These are phyloP conservation scores for Gossypium longicalyx DNA, from an alignment of 345 rosid species.

Conservation along the genomic window DNA sequence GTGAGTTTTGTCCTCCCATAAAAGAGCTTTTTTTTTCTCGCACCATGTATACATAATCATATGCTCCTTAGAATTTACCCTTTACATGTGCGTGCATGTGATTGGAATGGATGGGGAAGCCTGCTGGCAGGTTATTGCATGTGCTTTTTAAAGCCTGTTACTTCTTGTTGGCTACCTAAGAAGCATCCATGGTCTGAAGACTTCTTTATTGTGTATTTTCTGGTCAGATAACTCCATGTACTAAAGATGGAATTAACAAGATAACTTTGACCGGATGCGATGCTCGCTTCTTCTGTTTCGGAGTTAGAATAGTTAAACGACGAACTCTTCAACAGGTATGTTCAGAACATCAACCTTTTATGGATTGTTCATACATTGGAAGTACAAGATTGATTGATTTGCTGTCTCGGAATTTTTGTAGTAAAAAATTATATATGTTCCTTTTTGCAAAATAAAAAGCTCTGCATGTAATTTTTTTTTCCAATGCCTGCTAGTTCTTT, in stretches of 20 bases:
- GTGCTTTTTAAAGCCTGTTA: neutral
- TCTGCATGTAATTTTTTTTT: neutral
- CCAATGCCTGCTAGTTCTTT: neutral
- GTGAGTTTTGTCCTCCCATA: neutral
- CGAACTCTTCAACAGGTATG: conserved; percentile 76
- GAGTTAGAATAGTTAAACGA: conserved; percentile 81
- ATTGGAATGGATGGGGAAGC: conserved; percentile 1
- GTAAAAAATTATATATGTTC: neutral
- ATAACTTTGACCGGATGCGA: conserved; percentile 74
- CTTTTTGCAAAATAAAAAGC: neutral
- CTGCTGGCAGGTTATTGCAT: neutral
- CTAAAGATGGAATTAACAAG: conserved; percentile 77
- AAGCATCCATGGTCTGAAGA: neutral
- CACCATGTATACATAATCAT: neutral
- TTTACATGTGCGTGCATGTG: neutral
- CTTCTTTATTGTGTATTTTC: neutral
- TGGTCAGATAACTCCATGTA: conserved; percentile 63
- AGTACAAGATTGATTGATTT: neutral
- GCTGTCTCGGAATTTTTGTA: neutral
- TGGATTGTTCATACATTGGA: neutral
- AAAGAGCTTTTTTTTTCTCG: neutral
- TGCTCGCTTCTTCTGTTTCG: conserved; percentile 79
- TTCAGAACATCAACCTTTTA: neutral
- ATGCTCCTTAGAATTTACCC: neutral
- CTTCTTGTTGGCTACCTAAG: no score